phyloP scores from a whole-genome alignment of 495 filamentous ascomycete species.

The Tuber indicum region DNA sequence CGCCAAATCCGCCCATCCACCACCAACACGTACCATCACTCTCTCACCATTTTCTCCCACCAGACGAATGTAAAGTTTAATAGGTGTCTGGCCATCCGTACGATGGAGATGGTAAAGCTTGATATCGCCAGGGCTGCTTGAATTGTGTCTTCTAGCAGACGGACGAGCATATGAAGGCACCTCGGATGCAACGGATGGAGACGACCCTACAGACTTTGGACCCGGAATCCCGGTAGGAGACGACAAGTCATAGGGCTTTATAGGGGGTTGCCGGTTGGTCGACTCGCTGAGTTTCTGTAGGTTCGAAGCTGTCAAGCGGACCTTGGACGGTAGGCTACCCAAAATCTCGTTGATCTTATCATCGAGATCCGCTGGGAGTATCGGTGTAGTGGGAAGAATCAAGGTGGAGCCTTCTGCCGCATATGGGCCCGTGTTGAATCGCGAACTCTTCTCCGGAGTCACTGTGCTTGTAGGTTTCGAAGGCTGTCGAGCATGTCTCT shows the following conservation, averaged over 20 bases:
- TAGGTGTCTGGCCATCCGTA: constrained; percentile 69
- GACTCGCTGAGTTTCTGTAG: constrained; percentile 43
- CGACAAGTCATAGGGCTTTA: constrained; percentile 25
- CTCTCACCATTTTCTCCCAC: constrained; percentile 86
- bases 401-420: constrained; percentile 18
- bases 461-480: constrained; percentile 10
- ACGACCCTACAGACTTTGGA: constrained; percentile 44
- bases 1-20: constrained; percentile 90
- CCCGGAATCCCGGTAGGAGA: constrained; percentile 42
- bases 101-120: constrained; percentile 91
- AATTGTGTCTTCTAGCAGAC: constrained; percentile 46
- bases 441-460: constrained; percentile 26
- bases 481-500: constrained; percentile 17
- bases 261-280: constrained; percentile 22
- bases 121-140: constrained; percentile 57
- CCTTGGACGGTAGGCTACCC: constrained; percentile 68
- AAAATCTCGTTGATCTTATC: constrained; percentile 80
- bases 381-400: constrained; percentile 22
- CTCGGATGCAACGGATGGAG: constrained; percentile 49
- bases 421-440: not conserved
- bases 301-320: constrained; percentile 60
- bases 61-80: constrained; percentile 85
- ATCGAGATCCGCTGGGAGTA: constrained; percentile 62
- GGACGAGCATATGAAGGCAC: constrained; percentile 59
- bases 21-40: constrained; percentile 95